phyloP scores from a whole-genome alignment of 176 grass and related monocot genomes.

The Hsuehochloa calcarea region DNA sequence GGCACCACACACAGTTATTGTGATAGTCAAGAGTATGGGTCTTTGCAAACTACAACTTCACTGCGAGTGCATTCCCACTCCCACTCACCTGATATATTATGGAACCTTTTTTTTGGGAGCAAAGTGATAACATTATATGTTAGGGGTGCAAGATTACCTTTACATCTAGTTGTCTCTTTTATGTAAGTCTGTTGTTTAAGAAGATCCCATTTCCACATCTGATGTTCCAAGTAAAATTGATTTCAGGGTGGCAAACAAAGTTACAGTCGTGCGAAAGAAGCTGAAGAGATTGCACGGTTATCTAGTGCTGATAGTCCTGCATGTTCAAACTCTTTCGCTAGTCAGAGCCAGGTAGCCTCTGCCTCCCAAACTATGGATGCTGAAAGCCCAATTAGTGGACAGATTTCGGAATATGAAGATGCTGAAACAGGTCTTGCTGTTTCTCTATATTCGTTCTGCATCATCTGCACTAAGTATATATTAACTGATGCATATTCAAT shows the following conservation, averaged over 20 bases:
- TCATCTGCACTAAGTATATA: conserved; percentile 57
- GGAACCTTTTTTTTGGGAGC: neutral
- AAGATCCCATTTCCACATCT: conserved; percentile 14
- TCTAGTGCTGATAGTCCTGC: conserved; percentile 67
- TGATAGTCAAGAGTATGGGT: neutral
- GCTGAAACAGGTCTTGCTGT: conserved; percentile 92
- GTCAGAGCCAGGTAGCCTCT: conserved; percentile 77
- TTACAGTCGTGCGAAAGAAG: conserved; percentile 71
- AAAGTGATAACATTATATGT: neutral
- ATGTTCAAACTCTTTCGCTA: conserved; percentile 86
- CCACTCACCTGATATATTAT: neutral
- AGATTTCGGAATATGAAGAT: conserved; percentile 97
- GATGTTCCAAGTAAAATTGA: neutral
- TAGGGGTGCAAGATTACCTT: neutral
- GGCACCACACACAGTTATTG: neutral
- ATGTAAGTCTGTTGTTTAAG: neutral
- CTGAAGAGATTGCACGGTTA: conserved; percentile 64
- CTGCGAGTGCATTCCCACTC: neutral
- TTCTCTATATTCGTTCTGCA: conserved; percentile 57
- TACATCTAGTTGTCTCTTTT: neutral
- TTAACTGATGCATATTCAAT: conserved; percentile 60
- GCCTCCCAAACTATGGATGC: conserved; percentile 79
- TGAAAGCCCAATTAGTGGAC: conserved; percentile 89
- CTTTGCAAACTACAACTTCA: conserved; percentile 6
- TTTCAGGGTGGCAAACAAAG: conserved; percentile 86